These are phyloP conservation scores for Candida ipomoeae DNA, from an alignment of 805 yeast genomes.

Conservation along the genomic window DNA sequence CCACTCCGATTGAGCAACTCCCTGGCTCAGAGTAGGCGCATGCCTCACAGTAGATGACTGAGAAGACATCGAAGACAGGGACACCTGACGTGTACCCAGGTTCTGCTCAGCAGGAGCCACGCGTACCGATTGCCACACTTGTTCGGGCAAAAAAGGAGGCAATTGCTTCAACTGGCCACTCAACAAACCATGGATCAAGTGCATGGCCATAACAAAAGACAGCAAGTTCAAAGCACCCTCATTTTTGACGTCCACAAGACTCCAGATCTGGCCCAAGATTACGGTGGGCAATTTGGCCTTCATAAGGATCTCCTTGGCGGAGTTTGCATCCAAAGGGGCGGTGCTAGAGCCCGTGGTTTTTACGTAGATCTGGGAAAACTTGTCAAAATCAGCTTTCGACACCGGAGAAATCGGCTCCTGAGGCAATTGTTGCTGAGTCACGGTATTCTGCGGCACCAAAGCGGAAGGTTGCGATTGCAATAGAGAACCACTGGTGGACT, in stretches of 20 bases:
- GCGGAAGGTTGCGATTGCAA: constrained; percentile 41
- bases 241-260: constrained; percentile 71
- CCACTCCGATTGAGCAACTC: constrained; percentile 51
- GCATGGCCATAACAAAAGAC: constrained; percentile 92
- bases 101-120: constrained; percentile 29
- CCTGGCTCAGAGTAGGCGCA: constrained; percentile 13
- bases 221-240: constrained; percentile 67
- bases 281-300: constrained; percentile 83
- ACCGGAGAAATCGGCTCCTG: constrained; percentile 33
- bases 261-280: constrained; percentile 84
- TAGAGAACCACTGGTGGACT: constrained; percentile 36
- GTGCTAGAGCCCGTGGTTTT: constrained; percentile 54
- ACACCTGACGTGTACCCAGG: constrained; percentile 28
- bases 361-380: constrained; percentile 68
- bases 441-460: constrained; percentile 30
- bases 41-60: constrained; percentile 36
- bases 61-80: constrained; percentile 30
- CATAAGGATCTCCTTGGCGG: constrained; percentile 79
- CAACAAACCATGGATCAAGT: constrained; percentile 77
- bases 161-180: constrained; percentile 60
- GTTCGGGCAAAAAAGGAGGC: constrained; percentile 41
- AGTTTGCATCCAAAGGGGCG: constrained; percentile 65
- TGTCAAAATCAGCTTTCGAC: constrained; percentile 53
- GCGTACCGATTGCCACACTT: constrained; percentile 36
- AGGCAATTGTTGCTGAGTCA: constrained; percentile 29